Base-by-base conservation (phyloP, 768 basidiomycete genomes). In the Lyophyllum atratum region DNA sequence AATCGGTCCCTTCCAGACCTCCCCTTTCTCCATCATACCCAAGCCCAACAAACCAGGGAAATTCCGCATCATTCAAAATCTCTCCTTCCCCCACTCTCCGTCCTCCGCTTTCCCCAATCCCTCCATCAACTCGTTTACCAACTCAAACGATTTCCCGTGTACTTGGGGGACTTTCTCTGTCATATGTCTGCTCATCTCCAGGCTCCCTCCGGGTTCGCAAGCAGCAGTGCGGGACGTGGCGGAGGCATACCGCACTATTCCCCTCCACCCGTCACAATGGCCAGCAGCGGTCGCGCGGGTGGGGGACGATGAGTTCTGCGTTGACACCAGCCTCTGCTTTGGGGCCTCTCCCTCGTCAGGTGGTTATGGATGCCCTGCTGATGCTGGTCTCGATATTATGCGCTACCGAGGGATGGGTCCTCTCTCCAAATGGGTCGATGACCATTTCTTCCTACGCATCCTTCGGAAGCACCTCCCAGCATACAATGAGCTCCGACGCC, bases 1-100 rank as follows among this genome's bases (percentile, higher is more conserved):
- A n/a, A 48, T 73, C 15, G 69, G 73, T 1, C 64, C 62, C 0
- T 74, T 73, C 34, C 71, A 72, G 25, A 55, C 70, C 0, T 71
- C 65, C 14, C 73, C 69, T 5, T 57, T 70, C 0, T 64, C 45
- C 1, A 26, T 72, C 17, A 60, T 69, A 28, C 66, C 65, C 1
- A 72, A 74, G 31, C 49, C 64, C 1, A 55, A 59, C 4, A 62
- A 59, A 8, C 64, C 62, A 0, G 60, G 59, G 0, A 65, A 64
- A 29, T 66, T 54, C 10, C 56, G 65, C 0, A 51, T 68, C 4
- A 56, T 74, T 4, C 72, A 73, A 26, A 68, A 74, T 28, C 60
- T 71, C 24, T 72, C 68, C 0, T 68, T 60, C 31, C 66, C 66
- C 2, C 44, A 49, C 25, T 1, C 21, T 8, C 44, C 42, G 0